Evolutionary conservation across 139 green algal species (phyloP).

Genomic region (Marvania coccoides): DNA sequence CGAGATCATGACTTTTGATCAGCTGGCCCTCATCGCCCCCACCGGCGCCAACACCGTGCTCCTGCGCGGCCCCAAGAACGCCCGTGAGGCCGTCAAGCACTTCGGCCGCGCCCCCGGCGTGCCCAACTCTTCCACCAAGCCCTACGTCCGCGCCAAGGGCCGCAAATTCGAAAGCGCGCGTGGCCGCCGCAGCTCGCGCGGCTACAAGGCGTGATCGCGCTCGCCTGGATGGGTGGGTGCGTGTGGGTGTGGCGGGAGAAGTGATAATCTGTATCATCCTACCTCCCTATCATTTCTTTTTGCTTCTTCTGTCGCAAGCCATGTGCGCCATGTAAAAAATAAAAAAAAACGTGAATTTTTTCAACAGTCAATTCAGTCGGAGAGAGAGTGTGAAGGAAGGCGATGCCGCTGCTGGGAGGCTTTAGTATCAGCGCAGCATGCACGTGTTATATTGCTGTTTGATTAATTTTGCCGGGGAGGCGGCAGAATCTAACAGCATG

Average conservation of each 20-base stretch:
- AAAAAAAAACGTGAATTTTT: no score
- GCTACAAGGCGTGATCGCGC: conserved; percentile 90
- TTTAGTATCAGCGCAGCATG: no score
- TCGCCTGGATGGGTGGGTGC: background rate
- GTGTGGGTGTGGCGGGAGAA: background rate
- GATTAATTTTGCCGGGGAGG: no score
- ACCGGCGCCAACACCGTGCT: conserved; percentile 88
- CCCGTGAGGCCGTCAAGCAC: conserved; percentile 94
- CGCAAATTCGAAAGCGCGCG: conserved; percentile 99
- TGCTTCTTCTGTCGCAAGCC: background rate
- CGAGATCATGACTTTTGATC: conserved; percentile 97
- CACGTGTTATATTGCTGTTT: no score
- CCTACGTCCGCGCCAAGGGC: conserved; percentile 93
- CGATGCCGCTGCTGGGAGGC: no score
- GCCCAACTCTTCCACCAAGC: conserved; percentile 81
- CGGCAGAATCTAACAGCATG: no score
- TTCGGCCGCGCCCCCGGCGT: conserved; percentile 87
- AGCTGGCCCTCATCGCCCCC: conserved; percentile 90
- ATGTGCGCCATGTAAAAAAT: background rate
- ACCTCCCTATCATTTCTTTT: background rate
- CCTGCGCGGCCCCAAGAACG: conserved; percentile 91
- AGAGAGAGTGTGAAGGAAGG: no score
- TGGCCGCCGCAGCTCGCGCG: conserved; percentile 81
- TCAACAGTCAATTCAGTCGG: no score
- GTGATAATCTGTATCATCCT: background rate